Base-by-base conservation (phyloP, 2,329 filamentous ascomycete genomes). In the Blumeriella jaapii region DNA sequence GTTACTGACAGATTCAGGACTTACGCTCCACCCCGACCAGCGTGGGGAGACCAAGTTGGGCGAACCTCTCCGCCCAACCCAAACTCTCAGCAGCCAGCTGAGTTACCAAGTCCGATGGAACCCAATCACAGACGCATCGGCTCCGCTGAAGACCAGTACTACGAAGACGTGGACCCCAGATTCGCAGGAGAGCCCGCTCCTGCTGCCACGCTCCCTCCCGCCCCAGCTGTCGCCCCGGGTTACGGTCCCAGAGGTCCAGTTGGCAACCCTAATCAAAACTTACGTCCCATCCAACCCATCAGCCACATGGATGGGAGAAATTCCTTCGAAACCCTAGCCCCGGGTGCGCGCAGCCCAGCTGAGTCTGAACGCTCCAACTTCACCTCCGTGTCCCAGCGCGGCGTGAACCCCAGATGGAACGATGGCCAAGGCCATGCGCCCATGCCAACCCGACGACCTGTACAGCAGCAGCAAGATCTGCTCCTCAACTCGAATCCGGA, bases 151-250 rank as follows among this genome's bases (percentile, higher is more conserved):
- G 51, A 55, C 31, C 61, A 70, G 43, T 96, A 96, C 60, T 93
- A 93, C 54, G 91, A 96, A 65, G 89, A 96, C 56, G 75, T 94
- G 9, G 86, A 94, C 47, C 86, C 89, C 28, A 82, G 78, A 38
- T 96, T 95, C 53, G 81, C 76, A 25, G 37, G 38, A 20, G 38
- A 36, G 12, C 22, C 39, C 19, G 53, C 34, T 41, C 41, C 55
- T 41, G 38, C 50, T 36, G 41, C 55, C 45, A 56, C 52, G 38
- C 58, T 44, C n/a, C n/a, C n/a, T 45, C 54, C 36, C 27, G 17
- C 33, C 11, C 40, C 47, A 25, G 42, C 29, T 37, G 39, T 41
- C 43, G 22, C 47, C 36, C 35, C 39, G 31, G 34, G 49, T 34
- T 34, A 48, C 36, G 22, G 22, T 24, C 22, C 22, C 4, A 24